Conservation (phyloP, 768 basidiomycete species). For the Lepiota subincarnata region DNA sequence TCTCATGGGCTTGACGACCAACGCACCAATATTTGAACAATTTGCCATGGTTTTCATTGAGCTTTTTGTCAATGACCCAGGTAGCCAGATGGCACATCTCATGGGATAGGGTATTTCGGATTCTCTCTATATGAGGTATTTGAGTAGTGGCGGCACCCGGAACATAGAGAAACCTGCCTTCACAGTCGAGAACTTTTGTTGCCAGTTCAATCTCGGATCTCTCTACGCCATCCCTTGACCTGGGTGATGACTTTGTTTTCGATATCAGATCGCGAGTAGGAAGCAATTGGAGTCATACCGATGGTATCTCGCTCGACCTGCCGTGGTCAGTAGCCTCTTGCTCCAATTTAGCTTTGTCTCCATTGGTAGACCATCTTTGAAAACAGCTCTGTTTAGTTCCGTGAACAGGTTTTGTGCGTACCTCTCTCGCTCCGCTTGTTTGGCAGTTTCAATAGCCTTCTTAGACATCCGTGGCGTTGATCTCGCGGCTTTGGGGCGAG, state of each 20-base stretch:
- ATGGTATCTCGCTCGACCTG: slow-evolving; percentile 66
- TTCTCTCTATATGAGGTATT: slow-evolving; percentile 49
- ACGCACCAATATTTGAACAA: slow-evolving; percentile 69
- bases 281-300: slow-evolving; percentile 31
- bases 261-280: neutral
- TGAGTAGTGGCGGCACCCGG: neutral
- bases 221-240: slow-evolving; percentile 54
- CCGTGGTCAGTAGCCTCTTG: slow-evolving; percentile 60
- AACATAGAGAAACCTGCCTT: slow-evolving; percentile 44
- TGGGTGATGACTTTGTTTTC: slow-evolving; percentile 20
- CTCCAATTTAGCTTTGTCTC: slow-evolving; percentile 63
- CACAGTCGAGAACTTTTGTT: slow-evolving; percentile 72
- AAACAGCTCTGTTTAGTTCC: slow-evolving; percentile 56
- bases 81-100: slow-evolving; percentile 92
- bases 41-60: slow-evolving; percentile 69
- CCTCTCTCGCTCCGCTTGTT: slow-evolving; percentile 38
- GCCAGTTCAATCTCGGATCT: slow-evolving; percentile 73
- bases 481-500: slow-evolving; percentile 7
- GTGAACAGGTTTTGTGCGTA: slow-evolving; percentile 60
- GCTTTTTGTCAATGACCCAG: slow-evolving; percentile 73
- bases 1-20: neutral
- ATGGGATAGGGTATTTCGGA: slow-evolving; percentile 79
- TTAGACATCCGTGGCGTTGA: slow-evolving; percentile 20
- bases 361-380: slow-evolving; percentile 48
- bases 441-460: slow-evolving; percentile 42